Evolutionary conservation across 495 filamentous ascomycete genomes (phyloP).

Genomic region (Neurospora sublineolata): DNA sequence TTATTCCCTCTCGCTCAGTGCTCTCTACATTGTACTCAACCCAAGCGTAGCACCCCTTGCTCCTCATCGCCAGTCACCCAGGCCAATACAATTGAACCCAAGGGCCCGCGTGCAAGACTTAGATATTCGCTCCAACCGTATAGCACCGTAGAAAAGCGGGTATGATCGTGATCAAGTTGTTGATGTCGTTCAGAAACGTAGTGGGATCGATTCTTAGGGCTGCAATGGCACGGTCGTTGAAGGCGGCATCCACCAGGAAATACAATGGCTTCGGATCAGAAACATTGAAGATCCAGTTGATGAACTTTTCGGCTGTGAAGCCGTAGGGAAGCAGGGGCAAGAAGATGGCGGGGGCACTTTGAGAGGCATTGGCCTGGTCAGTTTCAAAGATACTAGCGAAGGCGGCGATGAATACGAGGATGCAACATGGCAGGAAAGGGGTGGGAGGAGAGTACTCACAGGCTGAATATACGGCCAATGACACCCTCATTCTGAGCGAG

Average conservation of each 20-base stretch:
- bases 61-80: background rate
- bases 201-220: background rate
- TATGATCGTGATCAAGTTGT: background rate
- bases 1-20: background rate
- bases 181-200: background rate
- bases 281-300: conserved; percentile 1
- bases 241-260: background rate
- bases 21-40: background rate
- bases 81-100: background rate
- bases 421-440: background rate
- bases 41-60: background rate
- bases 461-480: background rate
- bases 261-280: background rate
- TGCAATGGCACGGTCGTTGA: background rate
- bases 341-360: background rate
- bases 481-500: background rate
- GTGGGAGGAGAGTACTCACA: background rate
- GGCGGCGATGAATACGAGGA: background rate
- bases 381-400: background rate
- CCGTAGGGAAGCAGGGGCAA: background rate
- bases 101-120: background rate
- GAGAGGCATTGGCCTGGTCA: background rate
- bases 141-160: background rate
- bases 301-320: background rate
- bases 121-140: background rate